These are phyloP conservation scores for Floccularia luteovirens DNA, from an alignment of 768 basidiomycete species.

Conservation along the genomic window DNA sequence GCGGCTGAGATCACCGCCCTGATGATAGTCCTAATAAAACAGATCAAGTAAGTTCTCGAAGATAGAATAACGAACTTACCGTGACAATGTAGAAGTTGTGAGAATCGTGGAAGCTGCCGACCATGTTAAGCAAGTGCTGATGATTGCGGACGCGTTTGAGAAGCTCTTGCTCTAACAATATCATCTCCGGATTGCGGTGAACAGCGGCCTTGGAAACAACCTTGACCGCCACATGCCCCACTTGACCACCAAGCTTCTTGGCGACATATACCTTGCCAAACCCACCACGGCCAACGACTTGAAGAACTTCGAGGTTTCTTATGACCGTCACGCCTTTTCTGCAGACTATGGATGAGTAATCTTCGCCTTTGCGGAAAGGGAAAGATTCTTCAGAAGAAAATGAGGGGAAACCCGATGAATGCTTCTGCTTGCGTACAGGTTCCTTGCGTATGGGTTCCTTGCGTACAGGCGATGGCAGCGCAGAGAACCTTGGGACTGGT, in stretches of 20 bases:
- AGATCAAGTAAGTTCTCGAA: background rate
- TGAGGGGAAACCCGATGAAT: background rate
- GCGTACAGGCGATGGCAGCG: background rate
- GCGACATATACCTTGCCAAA: conserved; percentile 12
- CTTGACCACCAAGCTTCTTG: too few relatives aligned
- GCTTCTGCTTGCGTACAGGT: background rate
- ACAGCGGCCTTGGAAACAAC: conserved; percentile 9
- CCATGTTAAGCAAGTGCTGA: conserved; percentile 7
- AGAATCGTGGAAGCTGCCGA: conserved; percentile 12
- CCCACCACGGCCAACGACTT: conserved; percentile 8
- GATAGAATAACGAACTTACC: conserved; percentile 3
- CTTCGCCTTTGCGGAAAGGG: background rate
- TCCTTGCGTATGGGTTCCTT: background rate
- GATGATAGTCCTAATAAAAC: conserved; percentile 8
- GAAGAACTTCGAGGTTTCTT: background rate
- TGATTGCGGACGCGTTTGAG: conserved; percentile 9
- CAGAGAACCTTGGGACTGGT: conserved; percentile 7
- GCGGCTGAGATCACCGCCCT: conserved; percentile 9
- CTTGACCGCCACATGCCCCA: conserved; percentile 10
- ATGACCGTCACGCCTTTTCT: background rate
- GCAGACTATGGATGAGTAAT: background rate
- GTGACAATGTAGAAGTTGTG: conserved; percentile 12
- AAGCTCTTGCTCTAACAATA: conserved; percentile 11
- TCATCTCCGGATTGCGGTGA: conserved; percentile 3
- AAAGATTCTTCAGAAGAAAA: background rate